phyloP scores from a whole-genome alignment of 176 grass and related monocot species.

The Luzula sylvatica region DNA sequence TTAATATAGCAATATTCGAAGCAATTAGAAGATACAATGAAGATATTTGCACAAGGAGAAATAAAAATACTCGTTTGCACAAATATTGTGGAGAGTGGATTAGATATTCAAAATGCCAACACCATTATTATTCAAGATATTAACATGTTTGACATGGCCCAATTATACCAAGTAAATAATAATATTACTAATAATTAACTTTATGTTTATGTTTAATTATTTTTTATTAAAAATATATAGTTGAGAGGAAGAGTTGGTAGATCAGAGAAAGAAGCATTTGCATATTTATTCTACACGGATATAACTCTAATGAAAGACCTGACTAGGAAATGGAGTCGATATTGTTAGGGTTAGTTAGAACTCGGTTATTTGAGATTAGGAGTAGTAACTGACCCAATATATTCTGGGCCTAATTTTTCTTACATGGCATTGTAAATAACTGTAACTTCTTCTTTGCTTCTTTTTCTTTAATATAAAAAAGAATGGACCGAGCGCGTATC shows the following conservation, averaged over 20 bases:
- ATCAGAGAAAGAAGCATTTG: constrained; percentile 73
- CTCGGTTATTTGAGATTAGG: too few species aligned
- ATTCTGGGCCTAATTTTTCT: too few species aligned
- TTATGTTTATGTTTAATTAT: too few species aligned
- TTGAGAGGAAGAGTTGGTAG: constrained; percentile 89
- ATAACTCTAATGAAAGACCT: constrained; percentile 69
- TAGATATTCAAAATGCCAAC: constrained; percentile 91
- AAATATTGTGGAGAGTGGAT: constrained; percentile 94
- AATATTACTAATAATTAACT: too few species aligned
- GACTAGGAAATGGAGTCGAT: too few species aligned
- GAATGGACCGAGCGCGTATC: too few species aligned
- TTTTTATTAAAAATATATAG: constrained; percentile 32
- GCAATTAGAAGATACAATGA: constrained; percentile 65
- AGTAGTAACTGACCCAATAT: too few species aligned
- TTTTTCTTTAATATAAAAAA: too few species aligned
- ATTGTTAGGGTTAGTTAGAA: too few species aligned
- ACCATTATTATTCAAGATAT: constrained; percentile 82
- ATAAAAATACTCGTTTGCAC: constrained; percentile 86
- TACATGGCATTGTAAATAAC: too few species aligned
- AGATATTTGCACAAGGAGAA: constrained; percentile 55
- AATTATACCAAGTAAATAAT: constrained; percentile 71
- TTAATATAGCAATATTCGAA: constrained; percentile 60
- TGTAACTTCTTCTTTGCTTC: too few species aligned
- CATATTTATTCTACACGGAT: constrained; percentile 82
- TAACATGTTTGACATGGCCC: constrained; percentile 78